Conservation (phyloP, 176 grass and related monocot species). For the Chrysopogon serrulatus region DNA sequence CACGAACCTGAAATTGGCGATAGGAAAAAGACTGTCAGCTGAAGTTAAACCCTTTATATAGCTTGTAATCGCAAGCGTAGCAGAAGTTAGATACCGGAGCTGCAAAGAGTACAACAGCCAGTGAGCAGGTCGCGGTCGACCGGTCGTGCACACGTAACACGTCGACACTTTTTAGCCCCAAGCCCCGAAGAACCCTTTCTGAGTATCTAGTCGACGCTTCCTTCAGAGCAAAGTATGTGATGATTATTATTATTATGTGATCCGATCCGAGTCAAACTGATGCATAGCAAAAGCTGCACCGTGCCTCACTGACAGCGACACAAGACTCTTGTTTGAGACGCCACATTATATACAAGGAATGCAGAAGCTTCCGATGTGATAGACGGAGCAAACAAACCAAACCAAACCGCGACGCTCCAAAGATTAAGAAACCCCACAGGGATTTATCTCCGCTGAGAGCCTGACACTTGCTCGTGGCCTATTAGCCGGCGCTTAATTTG, state of each 20-base stretch:
- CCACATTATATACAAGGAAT: background rate
- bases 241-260: background rate
- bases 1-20: background rate
- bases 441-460: background rate
- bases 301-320: background rate
- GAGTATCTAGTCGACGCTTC: background rate
- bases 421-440: background rate
- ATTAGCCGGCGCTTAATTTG: background rate
- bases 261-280: background rate
- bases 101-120: background rate
- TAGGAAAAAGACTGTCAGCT: background rate
- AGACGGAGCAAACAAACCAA: background rate
- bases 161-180: background rate
- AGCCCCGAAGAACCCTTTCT: background rate
- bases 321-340: background rate
- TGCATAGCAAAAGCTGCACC: background rate
- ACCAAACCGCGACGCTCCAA: background rate
- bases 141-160: background rate
- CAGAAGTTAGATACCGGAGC: background rate
- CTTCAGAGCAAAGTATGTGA: conserved; percentile 13
- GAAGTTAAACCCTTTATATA: background rate
- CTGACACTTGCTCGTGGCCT: conserved; percentile 14
- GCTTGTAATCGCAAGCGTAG: background rate
- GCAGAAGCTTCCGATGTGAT: conserved; percentile 4
- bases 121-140: background rate